A percentile compares a stretch with the other conserved stretches of the same genome.
Evolutionary conservation across 2,329 filamentous ascomycete genomes (phyloP).

Genomic region (Aspergillus thermomutatus): DNA sequence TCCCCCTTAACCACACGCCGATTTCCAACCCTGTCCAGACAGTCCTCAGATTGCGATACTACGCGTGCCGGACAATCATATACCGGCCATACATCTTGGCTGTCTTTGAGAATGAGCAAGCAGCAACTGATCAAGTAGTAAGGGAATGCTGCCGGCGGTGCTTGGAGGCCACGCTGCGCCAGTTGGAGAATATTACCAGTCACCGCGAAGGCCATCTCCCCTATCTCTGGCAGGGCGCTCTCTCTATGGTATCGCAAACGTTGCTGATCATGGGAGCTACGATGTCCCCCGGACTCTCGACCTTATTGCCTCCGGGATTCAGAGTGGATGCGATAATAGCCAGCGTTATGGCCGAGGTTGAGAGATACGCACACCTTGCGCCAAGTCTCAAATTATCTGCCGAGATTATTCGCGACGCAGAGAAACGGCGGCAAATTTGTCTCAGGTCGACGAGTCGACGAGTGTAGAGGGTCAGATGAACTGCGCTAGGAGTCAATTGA

Average conservation of each 20-base stretch:
- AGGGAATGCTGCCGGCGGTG: constrained; percentile 78
- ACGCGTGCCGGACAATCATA: constrained; percentile 81
- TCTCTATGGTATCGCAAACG: constrained; percentile 79
- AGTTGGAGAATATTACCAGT: constrained; percentile 73
- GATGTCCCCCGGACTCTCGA: constrained; percentile 70
- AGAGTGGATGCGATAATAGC: constrained; percentile 73
- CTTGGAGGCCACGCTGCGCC: constrained; percentile 73
- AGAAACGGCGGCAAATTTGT: constrained; percentile 60
- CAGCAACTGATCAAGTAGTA: constrained; percentile 67
- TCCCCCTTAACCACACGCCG: constrained; percentile 66
- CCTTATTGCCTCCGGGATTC: constrained; percentile 56
- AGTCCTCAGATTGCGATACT: constrained; percentile 74
- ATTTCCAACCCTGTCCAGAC: constrained; percentile 74
- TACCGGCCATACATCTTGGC: constrained; percentile 80
- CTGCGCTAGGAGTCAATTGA: background rate
- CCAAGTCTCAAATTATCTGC: constrained; percentile 73
- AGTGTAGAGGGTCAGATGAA: constrained; percentile 4
- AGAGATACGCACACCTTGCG: constrained; percentile 69
- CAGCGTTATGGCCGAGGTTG: constrained; percentile 72
- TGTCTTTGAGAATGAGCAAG: constrained; percentile 72
- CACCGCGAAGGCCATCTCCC: constrained; percentile 82
- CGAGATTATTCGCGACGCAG: constrained; percentile 77
- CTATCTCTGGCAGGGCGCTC: constrained; percentile 79
- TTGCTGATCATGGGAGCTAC: constrained; percentile 80
- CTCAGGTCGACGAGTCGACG: constrained; percentile 18